phyloP scores from a whole-genome alignment of 257 asterid species.

The Cinchona pubescens region DNA sequence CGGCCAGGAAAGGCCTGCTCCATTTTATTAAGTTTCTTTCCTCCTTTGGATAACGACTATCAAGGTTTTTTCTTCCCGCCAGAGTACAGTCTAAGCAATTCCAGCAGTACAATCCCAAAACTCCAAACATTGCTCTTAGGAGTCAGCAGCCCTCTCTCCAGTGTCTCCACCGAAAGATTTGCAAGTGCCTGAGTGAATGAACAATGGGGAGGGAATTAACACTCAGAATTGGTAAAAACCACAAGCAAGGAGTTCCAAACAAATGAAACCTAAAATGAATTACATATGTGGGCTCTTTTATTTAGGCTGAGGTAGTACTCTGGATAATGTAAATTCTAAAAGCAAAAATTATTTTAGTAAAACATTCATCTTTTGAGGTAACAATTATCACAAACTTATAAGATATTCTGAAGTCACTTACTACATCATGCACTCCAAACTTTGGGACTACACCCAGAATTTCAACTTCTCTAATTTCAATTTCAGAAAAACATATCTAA shows the following conservation, averaged over 20 bases:
- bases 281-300: background rate
- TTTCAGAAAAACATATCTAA: background rate
- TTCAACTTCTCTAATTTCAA: background rate
- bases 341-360: background rate
- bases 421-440: background rate
- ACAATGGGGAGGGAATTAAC: background rate
- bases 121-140: conserved; percentile 98
- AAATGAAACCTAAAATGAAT: background rate
- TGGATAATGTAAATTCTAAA: background rate
- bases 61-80: conserved; percentile 79
- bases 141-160: conserved; percentile 75
- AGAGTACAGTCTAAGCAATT: too few relatives aligned
- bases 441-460: background rate
- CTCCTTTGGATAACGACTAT: conserved; percentile 68
- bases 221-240: background rate
- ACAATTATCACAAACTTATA: background rate
- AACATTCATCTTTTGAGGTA: background rate
- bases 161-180: conserved; percentile 80
- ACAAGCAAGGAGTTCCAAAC: background rate
- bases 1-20: conserved; percentile 80
- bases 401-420: background rate
- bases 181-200: conserved; percentile 58
- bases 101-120: conserved; percentile 83
- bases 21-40: conserved; percentile 85
- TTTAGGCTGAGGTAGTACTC: background rate